Percentiles rank a stretch among this genome's conserved stretches.
Conservation (phyloP, 148 eudicot species). For the Chenopodium quinoa region DNA sequence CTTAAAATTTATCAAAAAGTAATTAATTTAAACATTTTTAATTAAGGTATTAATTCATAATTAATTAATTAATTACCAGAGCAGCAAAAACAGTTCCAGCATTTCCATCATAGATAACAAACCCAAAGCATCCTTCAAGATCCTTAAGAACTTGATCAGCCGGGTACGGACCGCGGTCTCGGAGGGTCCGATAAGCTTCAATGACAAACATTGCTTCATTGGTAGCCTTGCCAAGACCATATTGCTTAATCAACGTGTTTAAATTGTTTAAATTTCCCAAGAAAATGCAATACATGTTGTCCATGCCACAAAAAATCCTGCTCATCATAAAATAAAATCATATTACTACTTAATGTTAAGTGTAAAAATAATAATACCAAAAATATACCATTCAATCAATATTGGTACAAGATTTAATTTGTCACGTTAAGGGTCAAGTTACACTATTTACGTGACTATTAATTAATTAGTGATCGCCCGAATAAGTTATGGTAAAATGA, state of each 20-base stretch:
- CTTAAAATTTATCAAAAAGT: background rate
- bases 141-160: conserved; percentile 77
- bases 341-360: background rate
- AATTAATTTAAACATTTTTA: background rate
- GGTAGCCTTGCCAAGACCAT: conserved; percentile 62
- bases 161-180: conserved; percentile 91
- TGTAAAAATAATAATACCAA: too few relatives aligned
- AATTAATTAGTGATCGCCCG: too few relatives aligned
- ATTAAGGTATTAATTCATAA: background rate
- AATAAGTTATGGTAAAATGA: too few relatives aligned
- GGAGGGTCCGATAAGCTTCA: conserved; percentile 83
- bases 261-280: conserved; percentile 64
- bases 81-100: conserved; percentile 71
- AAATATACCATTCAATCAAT: too few relatives aligned
- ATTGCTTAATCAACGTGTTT: conserved; percentile 59
- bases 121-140: conserved; percentile 86
- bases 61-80: conserved; percentile 39
- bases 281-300: conserved; percentile 77
- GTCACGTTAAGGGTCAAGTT: too few relatives aligned
- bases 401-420: too few relatives aligned
- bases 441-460: too few relatives aligned
- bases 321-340: background rate
- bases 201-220: conserved; percentile 75
- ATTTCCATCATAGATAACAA: conserved; percentile 68
- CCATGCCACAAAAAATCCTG: conserved; percentile 70